A percentile compares a stretch with the other conserved stretches of the same genome.
Evolutionary conservation across 148 eudicot genomes (phyloP).

Genomic region (Rhododendron henanense): DNA sequence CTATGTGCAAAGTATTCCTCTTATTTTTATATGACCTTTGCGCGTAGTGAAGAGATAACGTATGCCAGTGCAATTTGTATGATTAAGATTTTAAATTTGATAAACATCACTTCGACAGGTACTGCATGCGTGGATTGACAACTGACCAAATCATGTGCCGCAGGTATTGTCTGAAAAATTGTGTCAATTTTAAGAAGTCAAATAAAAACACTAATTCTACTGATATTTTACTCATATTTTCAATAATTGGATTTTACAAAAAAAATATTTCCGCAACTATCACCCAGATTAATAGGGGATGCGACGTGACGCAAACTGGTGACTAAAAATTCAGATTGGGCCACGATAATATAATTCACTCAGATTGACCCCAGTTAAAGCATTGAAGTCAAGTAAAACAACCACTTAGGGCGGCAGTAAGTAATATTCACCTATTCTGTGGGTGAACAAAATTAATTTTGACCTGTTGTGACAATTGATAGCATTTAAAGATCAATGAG

Average conservation of each 20-base stretch:
- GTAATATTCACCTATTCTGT: background rate
- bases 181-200: background rate
- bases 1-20: background rate
- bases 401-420: background rate
- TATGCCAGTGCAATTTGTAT: background rate
- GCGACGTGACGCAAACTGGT: too few species aligned
- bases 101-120: background rate
- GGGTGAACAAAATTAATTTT: background rate
- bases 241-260: background rate
- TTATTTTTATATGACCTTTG: background rate
- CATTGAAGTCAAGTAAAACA: background rate
- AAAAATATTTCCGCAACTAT: background rate
- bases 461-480: background rate
- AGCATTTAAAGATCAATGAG: too few species aligned
- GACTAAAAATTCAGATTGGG: too few species aligned
- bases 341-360: too few species aligned
- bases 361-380: background rate
- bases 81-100: background rate
- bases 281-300: background rate
- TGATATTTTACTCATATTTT: background rate
- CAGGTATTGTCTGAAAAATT: background rate
- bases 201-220: background rate
- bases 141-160: background rate
- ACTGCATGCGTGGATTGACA: background rate
- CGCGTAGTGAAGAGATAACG: background rate